phyloP scores from a whole-genome alignment of 2,329 filamentous ascomycete species.

The Hawksworthiomyces lignivorus region DNA sequence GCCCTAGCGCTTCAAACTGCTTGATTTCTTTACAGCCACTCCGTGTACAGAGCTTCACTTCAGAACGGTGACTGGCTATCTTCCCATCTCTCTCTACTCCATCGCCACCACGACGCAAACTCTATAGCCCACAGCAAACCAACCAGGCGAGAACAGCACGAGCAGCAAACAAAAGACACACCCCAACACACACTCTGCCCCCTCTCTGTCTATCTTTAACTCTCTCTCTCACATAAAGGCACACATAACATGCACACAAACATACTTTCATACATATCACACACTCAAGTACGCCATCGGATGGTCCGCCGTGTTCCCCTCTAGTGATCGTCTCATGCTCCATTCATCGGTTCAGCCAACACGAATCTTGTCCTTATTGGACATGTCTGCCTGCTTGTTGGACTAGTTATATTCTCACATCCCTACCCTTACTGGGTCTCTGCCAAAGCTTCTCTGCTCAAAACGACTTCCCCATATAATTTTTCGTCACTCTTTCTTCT shows the following conservation, averaged over 20 bases:
- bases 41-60: slow-evolving; percentile 26
- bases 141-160: background rate
- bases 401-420: slow-evolving; percentile 1
- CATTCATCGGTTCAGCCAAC: background rate
- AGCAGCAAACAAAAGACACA: too few species aligned
- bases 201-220: too few species aligned
- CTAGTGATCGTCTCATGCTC: slow-evolving; percentile 4
- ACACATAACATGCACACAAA: too few species aligned
- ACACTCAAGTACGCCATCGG: background rate
- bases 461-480: background rate
- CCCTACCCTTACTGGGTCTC: background rate
- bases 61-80: slow-evolving; percentile 31
- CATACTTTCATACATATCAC: too few species aligned
- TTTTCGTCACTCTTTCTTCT: too few species aligned
- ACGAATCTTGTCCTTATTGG: background rate
- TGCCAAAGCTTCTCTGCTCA: background rate
- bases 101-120: slow-evolving; percentile 18
- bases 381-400: slow-evolving; percentile 1
- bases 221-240: too few species aligned
- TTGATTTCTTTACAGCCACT: slow-evolving; percentile 25
- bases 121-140: slow-evolving; percentile 17
- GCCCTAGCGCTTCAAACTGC: slow-evolving; percentile 25
- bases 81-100: slow-evolving; percentile 21
- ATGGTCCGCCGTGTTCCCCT: too few species aligned
- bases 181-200: too few species aligned